phyloP scores from a whole-genome alignment of 306 rosid species.

The Astragalus membranaceus region DNA sequence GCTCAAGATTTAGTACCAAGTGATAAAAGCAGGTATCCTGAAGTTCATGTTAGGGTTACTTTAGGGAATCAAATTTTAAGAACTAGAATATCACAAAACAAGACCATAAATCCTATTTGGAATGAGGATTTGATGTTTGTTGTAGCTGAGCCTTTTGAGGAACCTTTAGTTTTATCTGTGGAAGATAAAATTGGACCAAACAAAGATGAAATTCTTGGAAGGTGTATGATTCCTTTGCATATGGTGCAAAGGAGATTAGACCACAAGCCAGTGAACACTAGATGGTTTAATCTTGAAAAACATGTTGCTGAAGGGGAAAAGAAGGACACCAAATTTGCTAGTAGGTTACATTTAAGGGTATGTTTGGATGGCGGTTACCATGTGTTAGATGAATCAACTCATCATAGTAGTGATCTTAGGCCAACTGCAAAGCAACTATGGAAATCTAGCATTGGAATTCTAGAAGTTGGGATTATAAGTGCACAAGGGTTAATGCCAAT shows the following conservation, averaged over 20 bases:
- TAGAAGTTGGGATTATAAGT: constrained; percentile 77
- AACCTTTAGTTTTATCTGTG: constrained; percentile 57
- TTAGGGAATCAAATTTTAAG: constrained; percentile 57
- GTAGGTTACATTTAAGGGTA: constrained; percentile 76
- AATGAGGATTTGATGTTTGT: constrained; percentile 86
- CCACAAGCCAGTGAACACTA: constrained; percentile 74
- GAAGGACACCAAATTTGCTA: constrained; percentile 70
- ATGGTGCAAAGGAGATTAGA: constrained; percentile 73
- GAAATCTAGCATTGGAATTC: constrained; percentile 70
- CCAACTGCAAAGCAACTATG: constrained; percentile 89
- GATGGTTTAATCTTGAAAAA: constrained; percentile 85
- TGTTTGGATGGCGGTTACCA: constrained; percentile 94
- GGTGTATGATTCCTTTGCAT: constrained; percentile 68
- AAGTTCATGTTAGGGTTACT: constrained; percentile 59
- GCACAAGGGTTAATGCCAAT: constrained; percentile 75
- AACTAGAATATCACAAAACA: constrained; percentile 58
- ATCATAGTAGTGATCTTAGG: constrained; percentile 86
- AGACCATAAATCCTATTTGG: constrained; percentile 71
- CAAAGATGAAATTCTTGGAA: constrained; percentile 79
- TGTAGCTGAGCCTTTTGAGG: constrained; percentile 84
- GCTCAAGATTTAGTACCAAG: constrained; percentile 72
- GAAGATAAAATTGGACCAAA: constrained; percentile 65
- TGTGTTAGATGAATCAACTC: constrained; percentile 91
- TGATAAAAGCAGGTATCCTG: constrained; percentile 72
- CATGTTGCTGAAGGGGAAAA: constrained; percentile 66